Conservation (phyloP, 768 basidiomycete species). For the Ramaria sp. region DNA sequence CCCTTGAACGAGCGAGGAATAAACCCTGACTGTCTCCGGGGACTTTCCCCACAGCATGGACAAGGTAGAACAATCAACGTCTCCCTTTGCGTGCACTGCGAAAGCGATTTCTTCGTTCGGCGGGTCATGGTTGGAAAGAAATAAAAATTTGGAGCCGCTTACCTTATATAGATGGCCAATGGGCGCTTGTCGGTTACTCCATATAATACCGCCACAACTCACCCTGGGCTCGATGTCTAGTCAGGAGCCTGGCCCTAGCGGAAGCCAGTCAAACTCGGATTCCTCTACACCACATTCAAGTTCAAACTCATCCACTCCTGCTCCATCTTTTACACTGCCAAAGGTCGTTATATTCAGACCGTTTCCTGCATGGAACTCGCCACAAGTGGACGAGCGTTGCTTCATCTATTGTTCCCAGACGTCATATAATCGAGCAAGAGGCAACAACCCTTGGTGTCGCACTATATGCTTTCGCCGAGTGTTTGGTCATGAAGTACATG, state of each 20-base stretch:
- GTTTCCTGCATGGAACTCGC: constrained; percentile 26
- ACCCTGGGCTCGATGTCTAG: background rate
- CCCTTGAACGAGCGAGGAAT: constrained; percentile 5
- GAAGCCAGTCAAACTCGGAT: background rate
- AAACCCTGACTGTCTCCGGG: constrained; percentile 9
- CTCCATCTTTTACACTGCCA: background rate
- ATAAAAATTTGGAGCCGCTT: background rate
- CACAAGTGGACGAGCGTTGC: constrained; percentile 54
- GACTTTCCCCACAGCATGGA: constrained; percentile 10
- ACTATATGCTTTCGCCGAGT: constrained; percentile 56
- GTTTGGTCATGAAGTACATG: constrained; percentile 51
- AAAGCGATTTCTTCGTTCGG: constrained; percentile 10
- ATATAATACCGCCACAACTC: background rate
- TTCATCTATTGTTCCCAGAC: constrained; percentile 52
- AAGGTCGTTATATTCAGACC: constrained; percentile 4
- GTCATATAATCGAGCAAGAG: constrained; percentile 38
- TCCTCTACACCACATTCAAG: background rate
- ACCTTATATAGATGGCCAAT: constrained; percentile 1
- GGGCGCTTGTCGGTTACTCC: background rate
- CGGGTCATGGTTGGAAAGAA: background rate
- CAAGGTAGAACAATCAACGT: background rate
- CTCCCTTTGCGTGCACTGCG: constrained; percentile 7
- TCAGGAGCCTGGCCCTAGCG: background rate
- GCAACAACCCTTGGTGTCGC: constrained; percentile 41
- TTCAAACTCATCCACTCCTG: background rate